phyloP scores from a whole-genome alignment of 306 rosid species.

The Oxytropis ochrocephala region DNA sequence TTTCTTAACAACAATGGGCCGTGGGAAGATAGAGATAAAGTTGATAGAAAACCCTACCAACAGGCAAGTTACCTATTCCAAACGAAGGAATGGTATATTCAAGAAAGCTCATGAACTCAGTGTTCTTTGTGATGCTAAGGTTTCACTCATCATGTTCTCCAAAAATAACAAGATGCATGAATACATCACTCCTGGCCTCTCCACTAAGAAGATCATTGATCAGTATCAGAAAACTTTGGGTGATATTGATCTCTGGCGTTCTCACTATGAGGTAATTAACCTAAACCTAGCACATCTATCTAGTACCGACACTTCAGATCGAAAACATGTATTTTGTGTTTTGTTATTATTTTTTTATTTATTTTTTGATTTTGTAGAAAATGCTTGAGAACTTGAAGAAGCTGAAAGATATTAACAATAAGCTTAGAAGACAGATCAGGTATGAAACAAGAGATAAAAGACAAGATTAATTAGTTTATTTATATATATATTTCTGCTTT shows the following conservation, averaged over 20 bases:
- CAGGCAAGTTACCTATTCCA: conserved; percentile 89
- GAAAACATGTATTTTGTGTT: not conserved
- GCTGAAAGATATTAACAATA: conserved; percentile 51
- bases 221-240: conserved; percentile 50
- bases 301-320: too few relatives aligned
- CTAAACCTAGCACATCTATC: not conserved
- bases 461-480: not conserved
- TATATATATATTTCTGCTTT: not conserved
- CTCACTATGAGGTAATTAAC: conserved; percentile 59
- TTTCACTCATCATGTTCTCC: conserved; percentile 79
- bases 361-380: conserved; percentile 32
- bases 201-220: conserved; percentile 58
- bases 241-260: conserved; percentile 60
- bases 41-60: conserved; percentile 70
- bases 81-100: conserved; percentile 70
- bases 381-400: conserved; percentile 61
- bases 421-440: conserved; percentile 73
- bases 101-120: conserved; percentile 92
- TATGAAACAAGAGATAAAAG: not conserved
- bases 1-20: conserved; percentile 38
- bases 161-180: conserved; percentile 54
- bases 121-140: conserved; percentile 84
- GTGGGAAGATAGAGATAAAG: conserved; percentile 83
- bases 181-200: conserved; percentile 45
- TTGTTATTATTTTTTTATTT: not conserved